A percentile compares a stretch with the other conserved stretches of the same genome.
These are phyloP conservation scores for Trichoderma harzianum DNA, from an alignment of 2,329 filamentous ascomycete species.

Conservation along the genomic window DNA sequence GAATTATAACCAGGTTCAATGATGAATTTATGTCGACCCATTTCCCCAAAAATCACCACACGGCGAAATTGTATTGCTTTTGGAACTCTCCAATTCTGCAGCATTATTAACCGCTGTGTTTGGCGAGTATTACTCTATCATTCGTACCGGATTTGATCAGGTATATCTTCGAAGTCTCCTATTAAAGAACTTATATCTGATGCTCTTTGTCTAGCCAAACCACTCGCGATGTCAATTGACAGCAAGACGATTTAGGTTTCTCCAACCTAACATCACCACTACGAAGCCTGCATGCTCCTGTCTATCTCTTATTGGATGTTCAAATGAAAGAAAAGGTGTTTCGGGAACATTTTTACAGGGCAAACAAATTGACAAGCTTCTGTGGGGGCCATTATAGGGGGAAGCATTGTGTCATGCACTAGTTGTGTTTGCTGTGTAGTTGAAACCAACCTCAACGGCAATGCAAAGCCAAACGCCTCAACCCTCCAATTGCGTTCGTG, in stretches of 20 bases:
- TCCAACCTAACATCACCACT: neutral
- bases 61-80: neutral
- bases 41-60: neutral
- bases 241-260: neutral
- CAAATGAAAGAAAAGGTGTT: neutral
- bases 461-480: neutral
- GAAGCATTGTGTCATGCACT: neutral
- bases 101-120: neutral
- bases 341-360: neutral
- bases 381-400: neutral
- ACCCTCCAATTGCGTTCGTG: conserved; percentile 3
- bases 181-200: neutral
- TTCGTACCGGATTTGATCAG: neutral
- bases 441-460: neutral
- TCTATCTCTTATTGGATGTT: neutral
- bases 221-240: neutral
- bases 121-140: neutral
- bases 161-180: neutral
- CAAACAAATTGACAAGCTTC: neutral
- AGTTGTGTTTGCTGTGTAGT: neutral
- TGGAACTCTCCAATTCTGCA: neutral
- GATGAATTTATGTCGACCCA: neutral
- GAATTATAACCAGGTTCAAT: neutral
- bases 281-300: neutral
- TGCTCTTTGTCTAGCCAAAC: neutral